Percentiles rank a stretch among this genome's conserved stretches.
Evolutionary conservation across 2,329 filamentous ascomycete species (phyloP).

Genomic region (Alternaria solani): DNA sequence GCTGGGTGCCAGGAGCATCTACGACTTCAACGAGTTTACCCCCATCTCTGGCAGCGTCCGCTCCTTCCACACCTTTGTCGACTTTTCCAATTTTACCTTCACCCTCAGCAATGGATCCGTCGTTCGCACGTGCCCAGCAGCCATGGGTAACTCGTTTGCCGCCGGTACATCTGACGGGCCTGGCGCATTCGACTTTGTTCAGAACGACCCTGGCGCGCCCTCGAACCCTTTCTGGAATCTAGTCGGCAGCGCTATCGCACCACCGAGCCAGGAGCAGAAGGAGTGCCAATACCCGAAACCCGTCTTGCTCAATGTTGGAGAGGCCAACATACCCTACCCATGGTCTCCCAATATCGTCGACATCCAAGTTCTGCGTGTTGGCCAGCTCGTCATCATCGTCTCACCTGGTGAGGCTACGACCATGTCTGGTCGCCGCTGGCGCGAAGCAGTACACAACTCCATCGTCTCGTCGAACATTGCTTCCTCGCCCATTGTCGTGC

Average conservation of each 20-base stretch:
- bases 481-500: constrained; percentile 68
- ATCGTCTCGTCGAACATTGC: constrained; percentile 33
- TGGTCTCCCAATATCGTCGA: constrained; percentile 95
- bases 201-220: constrained; percentile 79
- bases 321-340: constrained; percentile 77
- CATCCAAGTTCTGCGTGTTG: constrained; percentile 83
- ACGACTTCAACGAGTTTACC: constrained; percentile 60
- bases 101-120: constrained; percentile 73
- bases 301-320: constrained; percentile 86
- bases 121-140: constrained; percentile 82
- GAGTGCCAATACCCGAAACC: constrained; percentile 83
- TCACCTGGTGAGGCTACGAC: constrained; percentile 89
- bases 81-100: constrained; percentile 81
- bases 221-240: constrained; percentile 82
- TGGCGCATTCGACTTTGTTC: constrained; percentile 91
- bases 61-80: constrained; percentile 84
- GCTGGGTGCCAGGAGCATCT: constrained; percentile 65
- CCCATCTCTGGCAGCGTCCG: constrained; percentile 72
- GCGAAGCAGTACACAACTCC: constrained; percentile 52
- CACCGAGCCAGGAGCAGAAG: constrained; percentile 73
- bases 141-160: constrained; percentile 90
- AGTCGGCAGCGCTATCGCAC: constrained; percentile 75
- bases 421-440: constrained; percentile 91
- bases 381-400: constrained; percentile 83
- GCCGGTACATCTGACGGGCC: constrained; percentile 92